Evolutionary conservation across 73 alveolate species (phyloP).

Genomic region (Durusdinium trenchii): DNA sequence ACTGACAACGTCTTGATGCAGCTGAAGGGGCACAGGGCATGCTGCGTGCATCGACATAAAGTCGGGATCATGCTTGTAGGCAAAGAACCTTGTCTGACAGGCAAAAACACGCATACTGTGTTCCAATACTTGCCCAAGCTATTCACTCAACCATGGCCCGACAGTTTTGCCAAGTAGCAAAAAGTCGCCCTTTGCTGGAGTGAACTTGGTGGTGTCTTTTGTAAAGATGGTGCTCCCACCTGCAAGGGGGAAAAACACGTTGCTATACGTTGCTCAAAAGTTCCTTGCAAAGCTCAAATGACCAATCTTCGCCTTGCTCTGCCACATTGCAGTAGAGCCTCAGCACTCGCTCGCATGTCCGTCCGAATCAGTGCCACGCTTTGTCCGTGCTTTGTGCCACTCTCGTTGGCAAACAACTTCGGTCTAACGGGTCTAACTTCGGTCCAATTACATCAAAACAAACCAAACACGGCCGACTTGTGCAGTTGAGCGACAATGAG

Average conservation of each 20-base stretch:
- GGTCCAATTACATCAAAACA: too few species aligned
- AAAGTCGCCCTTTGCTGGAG: slow-evolving; percentile 72
- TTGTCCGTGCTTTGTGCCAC: too few species aligned
- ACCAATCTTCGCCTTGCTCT: slow-evolving; percentile 40
- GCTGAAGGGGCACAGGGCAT: slow-evolving; percentile 61
- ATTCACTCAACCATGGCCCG: too few species aligned
- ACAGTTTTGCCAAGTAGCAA: slow-evolving; percentile 6
- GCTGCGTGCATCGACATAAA: slow-evolving; percentile 76
- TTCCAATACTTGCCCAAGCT: too few species aligned
- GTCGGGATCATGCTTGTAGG: slow-evolving; percentile 46
- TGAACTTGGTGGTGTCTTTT: slow-evolving; percentile 68
- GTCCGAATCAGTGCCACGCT: too few species aligned
- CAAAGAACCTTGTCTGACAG: slow-evolving; percentile 51
- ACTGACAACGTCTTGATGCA: not conserved
- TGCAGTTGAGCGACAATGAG: slow-evolving; percentile 33
- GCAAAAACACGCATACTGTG: not conserved
- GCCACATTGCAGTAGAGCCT: slow-evolving; percentile 93
- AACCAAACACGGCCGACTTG: not conserved
- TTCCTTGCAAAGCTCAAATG: too few species aligned
- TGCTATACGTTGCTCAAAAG: not conserved
- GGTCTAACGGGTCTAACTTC: too few species aligned
- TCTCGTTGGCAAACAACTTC: too few species aligned
- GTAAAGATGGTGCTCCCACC: slow-evolving; percentile 94
- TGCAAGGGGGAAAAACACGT: not conserved
- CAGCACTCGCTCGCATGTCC: too few species aligned